phyloP scores from a whole-genome alignment of 768 basidiomycete genomes.

The Auriculariales sp. region DNA sequence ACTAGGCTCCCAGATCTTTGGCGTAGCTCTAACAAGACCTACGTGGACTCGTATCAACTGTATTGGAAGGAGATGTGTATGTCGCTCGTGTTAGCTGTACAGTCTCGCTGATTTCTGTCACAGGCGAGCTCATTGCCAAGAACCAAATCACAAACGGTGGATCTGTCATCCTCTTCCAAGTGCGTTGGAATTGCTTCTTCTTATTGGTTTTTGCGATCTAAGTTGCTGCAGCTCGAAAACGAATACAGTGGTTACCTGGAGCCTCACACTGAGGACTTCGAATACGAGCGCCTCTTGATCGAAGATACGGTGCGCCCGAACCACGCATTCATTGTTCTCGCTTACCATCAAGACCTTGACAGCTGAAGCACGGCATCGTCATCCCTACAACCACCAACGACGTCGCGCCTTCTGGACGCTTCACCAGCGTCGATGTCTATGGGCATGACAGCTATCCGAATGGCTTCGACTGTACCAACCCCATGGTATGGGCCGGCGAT shows the following conservation, averaged over 20 bases:
- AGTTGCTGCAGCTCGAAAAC: no score
- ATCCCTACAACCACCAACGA: conserved; percentile 17
- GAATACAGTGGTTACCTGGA: conserved; percentile 22
- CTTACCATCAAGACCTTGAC: no score
- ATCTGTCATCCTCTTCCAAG: conserved; percentile 32
- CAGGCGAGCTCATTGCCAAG: conserved; percentile 23
- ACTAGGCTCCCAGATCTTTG: conserved; percentile 12
- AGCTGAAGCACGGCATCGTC: conserved; percentile 8
- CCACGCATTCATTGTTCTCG: no score
- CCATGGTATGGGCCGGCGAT: conserved; percentile 24
- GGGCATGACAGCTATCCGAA: conserved; percentile 26
- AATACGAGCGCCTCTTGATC: no score
- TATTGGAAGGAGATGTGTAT: conserved; percentile 6
- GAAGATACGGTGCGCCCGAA: no score
- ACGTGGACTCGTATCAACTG: conserved; percentile 12
- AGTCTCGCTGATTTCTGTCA: no score
- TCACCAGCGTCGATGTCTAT: conserved; percentile 9
- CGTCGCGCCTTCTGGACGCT: conserved; percentile 10
- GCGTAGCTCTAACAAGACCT: conserved; percentile 10
- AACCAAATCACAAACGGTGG: conserved; percentile 49
- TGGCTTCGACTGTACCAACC: conserved; percentile 38
- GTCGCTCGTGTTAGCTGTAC: no score
- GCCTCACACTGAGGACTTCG: not conserved
- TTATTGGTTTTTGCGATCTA: no score
- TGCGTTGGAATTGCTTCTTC: no score